Percentiles rank a stretch among this genome's conserved stretches.
phyloP scores from a whole-genome alignment of 768 basidiomycete genomes.

The Tulasnella sp. region DNA sequence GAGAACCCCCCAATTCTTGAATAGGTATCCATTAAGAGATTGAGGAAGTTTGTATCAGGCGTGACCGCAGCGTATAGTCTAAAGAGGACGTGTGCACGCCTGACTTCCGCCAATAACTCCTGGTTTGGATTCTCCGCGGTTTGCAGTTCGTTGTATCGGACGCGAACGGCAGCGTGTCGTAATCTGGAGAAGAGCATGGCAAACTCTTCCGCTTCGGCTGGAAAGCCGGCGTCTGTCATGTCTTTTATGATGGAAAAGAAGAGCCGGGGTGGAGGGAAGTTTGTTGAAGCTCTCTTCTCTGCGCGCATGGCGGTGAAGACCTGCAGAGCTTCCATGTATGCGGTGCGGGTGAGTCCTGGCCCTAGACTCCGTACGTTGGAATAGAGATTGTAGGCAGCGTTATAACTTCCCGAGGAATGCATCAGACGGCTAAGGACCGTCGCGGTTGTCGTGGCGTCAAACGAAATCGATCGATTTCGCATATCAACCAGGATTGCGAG shows the following conservation, averaged over 20 bases:
- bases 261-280: neutral
- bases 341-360: neutral
- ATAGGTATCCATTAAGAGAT: conserved; percentile 83
- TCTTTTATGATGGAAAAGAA: conserved; percentile 18
- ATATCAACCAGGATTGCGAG: neutral
- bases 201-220: conserved; percentile 18
- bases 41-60: conserved; percentile 60
- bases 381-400: neutral
- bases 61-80: conserved; percentile 68
- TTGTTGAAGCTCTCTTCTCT: neutral
- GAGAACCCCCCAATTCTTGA: conserved; percentile 60
- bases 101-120: conserved; percentile 24
- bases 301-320: neutral
- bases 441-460: neutral
- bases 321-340: neutral
- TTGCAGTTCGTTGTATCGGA: neutral
- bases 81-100: conserved; percentile 60
- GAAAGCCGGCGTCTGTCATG: conserved; percentile 16
- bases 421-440: neutral
- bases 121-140: neutral
- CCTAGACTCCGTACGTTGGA: neutral
- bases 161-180: conserved; percentile 20
- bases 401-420: neutral
- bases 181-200: conserved; percentile 17
- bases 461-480: neutral